Percentiles rank a stretch among this genome's conserved stretches.
phyloP scores from a whole-genome alignment of 306 rosid genomes.

The Prunus mume region DNA sequence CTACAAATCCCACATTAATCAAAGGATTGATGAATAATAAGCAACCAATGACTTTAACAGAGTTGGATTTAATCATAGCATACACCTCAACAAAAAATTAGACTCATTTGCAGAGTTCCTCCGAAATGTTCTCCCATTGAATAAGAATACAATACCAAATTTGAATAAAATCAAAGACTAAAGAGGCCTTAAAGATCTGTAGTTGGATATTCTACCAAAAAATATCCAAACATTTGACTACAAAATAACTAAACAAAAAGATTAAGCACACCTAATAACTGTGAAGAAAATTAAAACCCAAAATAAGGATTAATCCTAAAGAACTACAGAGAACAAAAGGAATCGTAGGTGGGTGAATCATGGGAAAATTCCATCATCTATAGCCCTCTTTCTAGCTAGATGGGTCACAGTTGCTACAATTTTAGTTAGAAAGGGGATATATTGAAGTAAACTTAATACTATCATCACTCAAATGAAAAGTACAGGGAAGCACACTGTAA shows the following conservation, averaged over 20 bases:
- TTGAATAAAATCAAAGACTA: neutral
- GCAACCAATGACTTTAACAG: neutral
- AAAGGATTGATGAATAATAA: slow-evolving; percentile 4
- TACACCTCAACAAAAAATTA: neutral
- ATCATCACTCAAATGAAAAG: neutral
- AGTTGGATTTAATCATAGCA: neutral
- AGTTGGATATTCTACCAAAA: neutral
- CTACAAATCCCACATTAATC: slow-evolving; percentile 37
- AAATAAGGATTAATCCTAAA: neutral
- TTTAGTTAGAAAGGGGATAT: neutral
- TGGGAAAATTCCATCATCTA: neutral
- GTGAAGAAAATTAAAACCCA: neutral
- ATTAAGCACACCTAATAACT: neutral
- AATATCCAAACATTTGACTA: neutral
- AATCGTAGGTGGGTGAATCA: neutral
- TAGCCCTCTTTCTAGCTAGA: neutral
- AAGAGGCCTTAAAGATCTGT: neutral
- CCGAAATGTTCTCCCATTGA: neutral
- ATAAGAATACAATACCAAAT: neutral
- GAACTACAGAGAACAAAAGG: neutral
- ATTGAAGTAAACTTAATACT: neutral
- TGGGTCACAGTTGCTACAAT: neutral
- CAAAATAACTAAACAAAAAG: neutral
- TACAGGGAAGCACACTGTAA: neutral
- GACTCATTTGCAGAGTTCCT: neutral